Evolutionary conservation across 164 flowering plant species (phyloP), one percentile per base, ranked within the genome.

Genomic region (Macadamia integrifolia): DNA sequence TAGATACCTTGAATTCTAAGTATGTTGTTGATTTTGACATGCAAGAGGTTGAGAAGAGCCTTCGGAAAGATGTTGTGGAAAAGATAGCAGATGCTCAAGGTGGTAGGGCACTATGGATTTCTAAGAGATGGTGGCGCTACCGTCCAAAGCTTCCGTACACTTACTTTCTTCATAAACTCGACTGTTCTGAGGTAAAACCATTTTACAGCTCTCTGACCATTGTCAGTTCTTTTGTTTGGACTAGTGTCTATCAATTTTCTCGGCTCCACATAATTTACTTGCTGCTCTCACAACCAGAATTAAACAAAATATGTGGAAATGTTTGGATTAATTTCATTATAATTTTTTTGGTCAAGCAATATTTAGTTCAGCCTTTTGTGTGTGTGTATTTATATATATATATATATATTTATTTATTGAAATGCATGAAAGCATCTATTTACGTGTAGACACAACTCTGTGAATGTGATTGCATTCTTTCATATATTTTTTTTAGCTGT

Each of bases 61-160:
- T 94, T 58, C 90, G 82, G 30, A 85, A 87, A 77, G 96, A 94
- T 72, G 85, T 90, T 52, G 82, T 74, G 48, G 87, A 85, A 65
- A 91, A 82, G 78, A 74, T 64, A 44, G 72, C 81, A 52, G 79
- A 79, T 18, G 64, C 87, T 15, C 80, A 80, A n/a, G 90, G 95
- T 53, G 69, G 80, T 23, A 86, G 97, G 70, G 95, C 88, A 28
- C 67, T 88, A 44, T 94, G 98, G 98, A 88, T 91, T 76, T 77
- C 97, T 61, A 94, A 94, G 81, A 87, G 97, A 82, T 94, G 98
- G 98, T 94, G 98, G 98, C 87, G 85, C 40, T 94, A 94, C 77
- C 97, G 98, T 62, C 98, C 98, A 62, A 94, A 88, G 69, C 88
- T 94, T 75, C 97, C 98, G 7, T 94, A 94, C 68, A 90, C 89